Base-by-base conservation (phyloP, 129 eudicot species). In the Silybum marianum region DNA sequence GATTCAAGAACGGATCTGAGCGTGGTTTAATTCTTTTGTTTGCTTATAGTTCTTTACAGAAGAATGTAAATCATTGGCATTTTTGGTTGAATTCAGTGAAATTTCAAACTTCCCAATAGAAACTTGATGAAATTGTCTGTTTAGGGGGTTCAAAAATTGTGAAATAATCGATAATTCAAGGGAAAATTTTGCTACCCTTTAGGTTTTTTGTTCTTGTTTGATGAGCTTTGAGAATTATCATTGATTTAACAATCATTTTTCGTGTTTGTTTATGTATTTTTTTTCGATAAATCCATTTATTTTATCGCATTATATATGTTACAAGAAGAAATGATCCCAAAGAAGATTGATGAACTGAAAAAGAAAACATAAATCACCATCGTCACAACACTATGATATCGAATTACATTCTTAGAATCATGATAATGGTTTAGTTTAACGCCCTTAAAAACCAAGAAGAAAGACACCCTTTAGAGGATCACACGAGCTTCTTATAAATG, bases 1-100 rank as follows among this genome's bases (percentile, higher is more conserved):
- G 79, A 83, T 77, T 84, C 51, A 73, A 54, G 8, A 48, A 77
- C 69, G 42, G 81, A 81, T 84, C 87, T 77, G 87, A 73, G 32
- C 62, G 0, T 30, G 23, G 81, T 72, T 79, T 71, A 72, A 10
- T 22, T 22, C 14, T 23, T 36, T 63, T 44, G 38, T 78, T 77
- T 77, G 54, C 25, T 78, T 46, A 21, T 39, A 26, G 69, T 72
- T 42, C 26, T 18, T 2, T 22, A 44, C 30, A 40, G 1, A 21
- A 48, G 72, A 34, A 34, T 82, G 76, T 10, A 51, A 32, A 25
- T 12, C 58, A n/a, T 22, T 13, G 39, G 21, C 13, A 60, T 1
- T 40, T 7, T 67, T 48, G 28, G 7, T 28, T 3, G 30, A 58
- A 75, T 54, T 22, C n/a, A 46, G 25, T 74, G 32, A 22, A 6